phyloP scores from a whole-genome alignment of 805 yeast genomes.

The Kazachstania viticola region DNA sequence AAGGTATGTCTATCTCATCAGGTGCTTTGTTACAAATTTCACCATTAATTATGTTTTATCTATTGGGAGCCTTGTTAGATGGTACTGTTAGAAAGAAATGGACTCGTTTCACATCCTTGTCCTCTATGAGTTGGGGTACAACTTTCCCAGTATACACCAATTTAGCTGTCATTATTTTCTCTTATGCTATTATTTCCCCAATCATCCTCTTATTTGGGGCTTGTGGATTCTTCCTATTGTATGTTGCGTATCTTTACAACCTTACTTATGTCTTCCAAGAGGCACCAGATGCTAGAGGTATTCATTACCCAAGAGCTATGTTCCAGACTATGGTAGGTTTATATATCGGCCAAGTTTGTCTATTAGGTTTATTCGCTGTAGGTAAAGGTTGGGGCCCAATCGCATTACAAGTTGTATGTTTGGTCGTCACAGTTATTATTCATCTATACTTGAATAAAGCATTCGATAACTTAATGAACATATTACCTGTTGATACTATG shows the following conservation, averaged over 20 bases:
- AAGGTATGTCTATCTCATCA: conserved; percentile 56
- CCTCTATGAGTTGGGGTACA: conserved; percentile 59
- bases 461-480: conserved; percentile 46
- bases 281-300: conserved; percentile 66
- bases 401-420: conserved; percentile 55
- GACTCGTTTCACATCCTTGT: conserved; percentile 43
- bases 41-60: conserved; percentile 45
- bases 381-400: conserved; percentile 95
- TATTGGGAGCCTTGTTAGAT: conserved; percentile 47
- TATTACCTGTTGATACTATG: conserved; percentile 64
- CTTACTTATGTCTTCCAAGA: conserved; percentile 59
- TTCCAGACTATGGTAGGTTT: conserved; percentile 83
- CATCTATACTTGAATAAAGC: conserved; percentile 58
- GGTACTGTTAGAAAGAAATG: conserved; percentile 57
- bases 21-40: conserved; percentile 54
- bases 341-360: conserved; percentile 76
- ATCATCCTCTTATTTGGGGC: conserved; percentile 65
- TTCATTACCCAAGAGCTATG: conserved; percentile 77
- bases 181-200: conserved; percentile 71
- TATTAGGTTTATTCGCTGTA: conserved; percentile 77
- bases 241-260: conserved; percentile 70
- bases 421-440: conserved; percentile 54
- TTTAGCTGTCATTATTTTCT: conserved; percentile 54
- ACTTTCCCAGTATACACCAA: conserved; percentile 65
- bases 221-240: conserved; percentile 58